Evolutionary conservation across 106 monocot species (phyloP).

Genomic region (Dioscorea dumetorum): DNA sequence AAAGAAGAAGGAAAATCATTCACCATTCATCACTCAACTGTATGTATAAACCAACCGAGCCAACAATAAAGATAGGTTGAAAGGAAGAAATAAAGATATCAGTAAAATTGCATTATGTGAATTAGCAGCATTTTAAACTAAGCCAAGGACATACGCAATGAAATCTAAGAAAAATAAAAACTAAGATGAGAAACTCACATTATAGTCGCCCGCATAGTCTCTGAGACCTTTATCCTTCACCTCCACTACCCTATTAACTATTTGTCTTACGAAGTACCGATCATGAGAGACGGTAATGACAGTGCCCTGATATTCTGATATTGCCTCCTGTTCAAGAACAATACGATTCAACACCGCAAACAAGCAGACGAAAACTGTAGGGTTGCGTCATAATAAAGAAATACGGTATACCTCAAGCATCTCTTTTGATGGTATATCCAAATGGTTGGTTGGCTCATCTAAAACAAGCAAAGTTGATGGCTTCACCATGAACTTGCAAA

Average conservation of each 20-base stretch:
- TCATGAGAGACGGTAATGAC: slow-evolving; percentile 98
- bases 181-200: slow-evolving; percentile 37
- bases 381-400: too few species aligned
- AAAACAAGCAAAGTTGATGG: slow-evolving; percentile 93
- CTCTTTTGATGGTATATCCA: slow-evolving; percentile 99
- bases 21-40: neutral
- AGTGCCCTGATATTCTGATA: slow-evolving; percentile 80
- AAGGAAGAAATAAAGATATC: too few species aligned
- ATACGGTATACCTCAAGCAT: slow-evolving; percentile 77
- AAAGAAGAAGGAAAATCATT: neutral
- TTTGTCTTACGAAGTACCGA: slow-evolving; percentile 92
- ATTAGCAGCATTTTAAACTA: too few species aligned
- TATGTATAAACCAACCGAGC: too few species aligned
- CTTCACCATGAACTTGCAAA: slow-evolving; percentile 99
- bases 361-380: neutral
- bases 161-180: neutral
- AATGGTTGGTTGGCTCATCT: slow-evolving; percentile 99
- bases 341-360: neutral
- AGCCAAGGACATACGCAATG: too few species aligned
- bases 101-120: too few species aligned
- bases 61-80: too few species aligned
- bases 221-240: slow-evolving; percentile 67
- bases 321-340: slow-evolving; percentile 75
- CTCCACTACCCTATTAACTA: slow-evolving; percentile 93
- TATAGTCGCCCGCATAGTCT: slow-evolving; percentile 97